These are phyloP conservation scores for Ceratonia siliqua DNA, from an alignment of 306 rosid genomes.

Conservation along the genomic window DNA sequence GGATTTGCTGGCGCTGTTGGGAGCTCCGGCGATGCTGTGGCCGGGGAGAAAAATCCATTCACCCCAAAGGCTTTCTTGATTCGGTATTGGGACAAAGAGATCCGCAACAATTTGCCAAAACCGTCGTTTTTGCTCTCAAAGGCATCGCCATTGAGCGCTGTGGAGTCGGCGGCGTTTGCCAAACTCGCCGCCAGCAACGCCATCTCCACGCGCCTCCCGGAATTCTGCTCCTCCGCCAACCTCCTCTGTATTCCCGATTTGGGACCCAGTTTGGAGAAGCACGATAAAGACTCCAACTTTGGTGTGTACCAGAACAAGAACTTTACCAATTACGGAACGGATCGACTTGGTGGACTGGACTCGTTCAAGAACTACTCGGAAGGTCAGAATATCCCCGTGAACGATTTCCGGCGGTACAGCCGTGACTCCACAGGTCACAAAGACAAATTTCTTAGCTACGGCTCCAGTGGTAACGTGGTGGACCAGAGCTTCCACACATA, in stretches of 20 bases:
- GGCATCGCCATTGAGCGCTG: slow-evolving; percentile 73
- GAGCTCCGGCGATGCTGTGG: slow-evolving; percentile 14
- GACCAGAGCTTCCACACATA: slow-evolving; percentile 80
- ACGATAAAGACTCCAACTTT: slow-evolving; percentile 56
- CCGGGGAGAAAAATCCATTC: slow-evolving; percentile 62
- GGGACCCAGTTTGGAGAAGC: slow-evolving; percentile 64
- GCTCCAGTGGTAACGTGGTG: slow-evolving; percentile 57
- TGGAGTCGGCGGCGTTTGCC: slow-evolving; percentile 58
- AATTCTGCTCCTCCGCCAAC: slow-evolving; percentile 75
- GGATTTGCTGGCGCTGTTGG: slow-evolving; percentile 18
- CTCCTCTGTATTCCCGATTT: slow-evolving; percentile 81
- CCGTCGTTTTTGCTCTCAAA: slow-evolving; percentile 67
- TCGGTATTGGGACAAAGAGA: slow-evolving; percentile 94
- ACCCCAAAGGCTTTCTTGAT: slow-evolving; percentile 65
- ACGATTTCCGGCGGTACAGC: slow-evolving; percentile 92
- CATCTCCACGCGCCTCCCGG: slow-evolving; percentile 64
- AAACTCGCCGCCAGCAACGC: slow-evolving; percentile 60
- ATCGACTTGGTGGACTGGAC: slow-evolving; percentile 70
- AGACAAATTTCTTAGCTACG: slow-evolving; percentile 65
- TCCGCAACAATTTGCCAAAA: slow-evolving; percentile 58
- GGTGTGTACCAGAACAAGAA: slow-evolving; percentile 51
- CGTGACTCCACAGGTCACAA: slow-evolving; percentile 62
- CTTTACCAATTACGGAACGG: slow-evolving; percentile 86
- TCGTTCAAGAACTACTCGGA: slow-evolving; percentile 78
- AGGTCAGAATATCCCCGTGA: slow-evolving; percentile 51